These are phyloP conservation scores for Leccinum subtestaceum DNA, from an alignment of 768 basidiomycete genomes.

Conservation along the genomic window DNA sequence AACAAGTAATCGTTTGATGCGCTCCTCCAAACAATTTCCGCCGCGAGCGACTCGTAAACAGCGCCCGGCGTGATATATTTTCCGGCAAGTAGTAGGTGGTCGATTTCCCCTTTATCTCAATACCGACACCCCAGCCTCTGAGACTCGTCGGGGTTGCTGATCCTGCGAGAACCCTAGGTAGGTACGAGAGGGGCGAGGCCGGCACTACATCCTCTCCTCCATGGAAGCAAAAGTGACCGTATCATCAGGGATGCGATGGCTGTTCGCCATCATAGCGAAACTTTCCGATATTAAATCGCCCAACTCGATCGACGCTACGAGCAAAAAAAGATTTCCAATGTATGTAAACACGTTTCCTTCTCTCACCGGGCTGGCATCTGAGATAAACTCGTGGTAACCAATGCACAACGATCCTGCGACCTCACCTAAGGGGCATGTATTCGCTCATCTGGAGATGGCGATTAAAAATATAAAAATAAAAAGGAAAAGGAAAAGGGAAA, in stretches of 20 bases:
- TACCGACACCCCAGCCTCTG: neutral
- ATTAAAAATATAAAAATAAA: neutral
- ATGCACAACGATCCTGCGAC: slow-evolving; percentile 25
- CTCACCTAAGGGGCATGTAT: slow-evolving; percentile 26
- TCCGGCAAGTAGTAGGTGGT: neutral
- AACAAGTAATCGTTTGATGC: slow-evolving; percentile 2
- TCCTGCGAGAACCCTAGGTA: slow-evolving; percentile 5
- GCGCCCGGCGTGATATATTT: slow-evolving; percentile 15
- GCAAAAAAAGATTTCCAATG: slow-evolving; percentile 3
- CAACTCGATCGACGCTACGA: slow-evolving; percentile 26
- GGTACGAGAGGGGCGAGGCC: slow-evolving; percentile 9
- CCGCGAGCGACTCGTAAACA: slow-evolving; percentile 5
- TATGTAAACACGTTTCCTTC: slow-evolving; percentile 10
- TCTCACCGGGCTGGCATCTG: slow-evolving; percentile 18
- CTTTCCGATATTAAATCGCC: slow-evolving; percentile 23
- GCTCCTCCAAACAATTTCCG: slow-evolving; percentile 1
- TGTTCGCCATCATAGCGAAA: slow-evolving; percentile 9
- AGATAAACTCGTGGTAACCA: slow-evolving; percentile 32
- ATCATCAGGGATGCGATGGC: slow-evolving; percentile 6
- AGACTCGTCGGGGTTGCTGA: neutral
- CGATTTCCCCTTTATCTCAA: neutral
- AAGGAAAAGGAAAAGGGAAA: neutral
- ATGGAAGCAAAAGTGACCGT: slow-evolving; percentile 7
- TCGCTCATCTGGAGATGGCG: slow-evolving; percentile 11
- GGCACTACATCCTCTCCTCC: slow-evolving; percentile 1